A percentile compares a stretch with the other conserved stretches of the same genome.
These are phyloP conservation scores for Phytopythium vexans DNA, from an alignment of 352 stramenopile species.

Conservation along the genomic window DNA sequence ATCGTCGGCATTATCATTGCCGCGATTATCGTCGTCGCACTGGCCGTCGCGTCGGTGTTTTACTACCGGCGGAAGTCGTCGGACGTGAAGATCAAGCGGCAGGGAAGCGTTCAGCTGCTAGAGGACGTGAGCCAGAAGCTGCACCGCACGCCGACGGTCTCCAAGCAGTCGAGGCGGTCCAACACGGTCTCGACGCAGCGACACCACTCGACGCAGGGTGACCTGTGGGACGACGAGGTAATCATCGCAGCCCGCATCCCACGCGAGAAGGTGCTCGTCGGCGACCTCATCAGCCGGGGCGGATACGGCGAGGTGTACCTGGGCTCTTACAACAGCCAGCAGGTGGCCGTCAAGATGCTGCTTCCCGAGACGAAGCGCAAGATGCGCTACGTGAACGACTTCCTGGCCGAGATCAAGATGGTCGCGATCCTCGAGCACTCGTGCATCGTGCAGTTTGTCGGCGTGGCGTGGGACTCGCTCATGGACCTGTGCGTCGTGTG, in stretches of 20 bases:
- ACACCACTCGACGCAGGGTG: conserved; percentile 25
- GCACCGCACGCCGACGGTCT: conserved; percentile 5
- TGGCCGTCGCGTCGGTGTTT: not conserved
- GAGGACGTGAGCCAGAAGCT: conserved; percentile 12
- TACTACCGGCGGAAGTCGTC: not conserved
- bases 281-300: conserved; percentile 39
- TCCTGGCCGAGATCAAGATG: conserved; percentile 53
- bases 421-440: conserved; percentile 40
- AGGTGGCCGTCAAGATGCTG: conserved; percentile 52
- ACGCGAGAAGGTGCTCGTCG: conserved; percentile 32
- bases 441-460: conserved; percentile 47
- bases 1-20: conserved; percentile 1
- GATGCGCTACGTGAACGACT: conserved; percentile 33
- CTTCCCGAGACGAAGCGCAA: conserved; percentile 38
- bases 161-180: conserved; percentile 11
- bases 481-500: conserved; percentile 55
- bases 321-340: conserved; percentile 25
- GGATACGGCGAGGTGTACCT: conserved; percentile 57
- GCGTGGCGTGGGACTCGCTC: conserved; percentile 54
- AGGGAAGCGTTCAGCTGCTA: conserved; percentile 6
- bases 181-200: conserved; percentile 13
- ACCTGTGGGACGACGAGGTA: conserved; percentile 36
- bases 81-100: not conserved
- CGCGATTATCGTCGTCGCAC: not conserved
- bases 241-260: conserved; percentile 40